These are phyloP conservation scores for Wickerhamiella sorbophila DNA, from an alignment of 805 yeast species.

Conservation along the genomic window DNA sequence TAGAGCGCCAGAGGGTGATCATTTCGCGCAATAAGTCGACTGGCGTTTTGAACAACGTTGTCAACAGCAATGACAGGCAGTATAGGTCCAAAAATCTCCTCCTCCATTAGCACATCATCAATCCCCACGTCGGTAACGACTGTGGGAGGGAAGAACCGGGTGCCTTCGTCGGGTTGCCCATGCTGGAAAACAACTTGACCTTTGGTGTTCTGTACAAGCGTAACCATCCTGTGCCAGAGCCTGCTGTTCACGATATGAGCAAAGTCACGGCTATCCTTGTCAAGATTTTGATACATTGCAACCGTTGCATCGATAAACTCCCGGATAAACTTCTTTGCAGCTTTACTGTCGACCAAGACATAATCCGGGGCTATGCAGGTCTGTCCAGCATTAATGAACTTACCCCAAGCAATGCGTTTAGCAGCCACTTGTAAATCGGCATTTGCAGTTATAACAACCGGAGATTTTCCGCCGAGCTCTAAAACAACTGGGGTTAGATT, in stretches of 20 bases:
- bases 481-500: slow-evolving; percentile 59
- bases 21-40: slow-evolving; percentile 27
- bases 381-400: slow-evolving; percentile 68
- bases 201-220: slow-evolving; percentile 26
- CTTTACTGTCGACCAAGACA: slow-evolving; percentile 41
- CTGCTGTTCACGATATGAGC: slow-evolving; percentile 47
- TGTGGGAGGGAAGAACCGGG: slow-evolving; percentile 55
- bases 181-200: slow-evolving; percentile 17
- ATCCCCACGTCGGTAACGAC: slow-evolving; percentile 44
- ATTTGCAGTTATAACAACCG: slow-evolving; percentile 48
- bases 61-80: slow-evolving; percentile 53
- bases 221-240: slow-evolving; percentile 34
- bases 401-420: slow-evolving; percentile 60
- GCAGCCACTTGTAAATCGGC: slow-evolving; percentile 29
- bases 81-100: slow-evolving; percentile 71
- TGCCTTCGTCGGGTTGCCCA: slow-evolving; percentile 18
- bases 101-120: slow-evolving; percentile 54
- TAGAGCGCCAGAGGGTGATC: slow-evolving; percentile 73
- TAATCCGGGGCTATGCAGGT: slow-evolving; percentile 80
- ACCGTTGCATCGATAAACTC: slow-evolving; percentile 28
- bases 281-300: slow-evolving; percentile 33
- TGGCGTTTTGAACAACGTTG: slow-evolving; percentile 17
- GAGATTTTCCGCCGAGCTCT: slow-evolving; percentile 84
- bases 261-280: slow-evolving; percentile 28
- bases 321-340: slow-evolving; percentile 36